phyloP scores from a whole-genome alignment of 371 early-diverging fungal genomes.

The Mucor sp. region DNA sequence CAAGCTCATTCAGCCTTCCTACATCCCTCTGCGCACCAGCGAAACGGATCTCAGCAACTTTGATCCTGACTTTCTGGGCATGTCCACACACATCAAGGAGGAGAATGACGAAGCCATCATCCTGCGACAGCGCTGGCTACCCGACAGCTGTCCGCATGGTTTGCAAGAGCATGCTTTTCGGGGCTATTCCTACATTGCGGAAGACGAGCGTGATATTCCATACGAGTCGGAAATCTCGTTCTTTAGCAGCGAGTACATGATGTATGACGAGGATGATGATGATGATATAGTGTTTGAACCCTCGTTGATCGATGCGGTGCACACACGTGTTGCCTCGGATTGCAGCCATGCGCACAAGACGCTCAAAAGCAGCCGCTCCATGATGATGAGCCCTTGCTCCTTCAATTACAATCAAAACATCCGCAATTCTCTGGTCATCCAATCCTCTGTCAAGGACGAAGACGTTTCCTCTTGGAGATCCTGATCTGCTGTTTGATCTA shows the following conservation, averaged over 20 bases:
- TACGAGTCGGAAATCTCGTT: constrained; percentile 18
- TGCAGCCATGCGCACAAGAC: background rate
- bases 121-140: background rate
- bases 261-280: constrained; percentile 13
- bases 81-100: constrained; percentile 29
- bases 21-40: constrained; percentile 45
- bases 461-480: constrained; percentile 3
- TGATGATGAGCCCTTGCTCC: background rate
- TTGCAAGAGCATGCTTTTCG: constrained; percentile 17
- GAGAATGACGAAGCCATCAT: constrained; percentile 13
- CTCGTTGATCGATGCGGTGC: background rate
- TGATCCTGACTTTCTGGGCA: constrained; percentile 55
- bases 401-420: constrained; percentile 8
- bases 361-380: background rate
- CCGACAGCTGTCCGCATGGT: constrained; percentile 13
- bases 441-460: constrained; percentile 2
- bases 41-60: constrained; percentile 64
- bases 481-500: background rate
- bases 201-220: background rate
- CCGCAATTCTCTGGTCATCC: constrained; percentile 4
- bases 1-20: constrained; percentile 65
- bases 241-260: constrained; percentile 4
- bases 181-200: constrained; percentile 22
- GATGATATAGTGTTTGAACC: background rate
- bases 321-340: background rate